A percentile compares a stretch with the other conserved stretches of the same genome.
Conservation (phyloP, 2,329 filamentous ascomycete species). For the Microcyclosporella mali region DNA sequence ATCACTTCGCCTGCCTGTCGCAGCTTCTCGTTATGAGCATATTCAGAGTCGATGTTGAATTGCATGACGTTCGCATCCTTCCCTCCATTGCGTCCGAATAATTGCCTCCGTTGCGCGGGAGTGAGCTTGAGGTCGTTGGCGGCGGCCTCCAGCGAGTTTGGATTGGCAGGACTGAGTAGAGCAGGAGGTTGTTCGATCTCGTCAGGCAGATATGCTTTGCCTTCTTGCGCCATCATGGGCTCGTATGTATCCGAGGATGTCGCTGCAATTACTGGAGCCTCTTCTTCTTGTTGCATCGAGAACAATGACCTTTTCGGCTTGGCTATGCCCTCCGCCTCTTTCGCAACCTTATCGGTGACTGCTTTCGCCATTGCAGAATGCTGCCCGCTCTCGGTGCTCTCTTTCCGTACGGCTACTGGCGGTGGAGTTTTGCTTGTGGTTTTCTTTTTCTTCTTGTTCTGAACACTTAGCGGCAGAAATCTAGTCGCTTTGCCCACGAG, state of each 20-base stretch:
- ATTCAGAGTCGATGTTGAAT: slow-evolving; percentile 86
- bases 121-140: slow-evolving; percentile 75
- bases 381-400: slow-evolving; percentile 3
- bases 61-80: slow-evolving; percentile 58
- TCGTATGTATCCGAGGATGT: slow-evolving; percentile 29
- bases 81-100: slow-evolving; percentile 63
- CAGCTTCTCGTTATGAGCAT: slow-evolving; percentile 73
- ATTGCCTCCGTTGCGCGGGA: slow-evolving; percentile 67
- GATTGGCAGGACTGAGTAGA: slow-evolving; percentile 10
- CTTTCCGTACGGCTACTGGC: slow-evolving; percentile 1
- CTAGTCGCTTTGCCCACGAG: slow-evolving; percentile 72
- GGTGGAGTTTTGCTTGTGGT: slow-evolving; percentile 27
- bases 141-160: slow-evolving; percentile 60
- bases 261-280: slow-evolving; percentile 1
- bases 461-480: slow-evolving; percentile 85
- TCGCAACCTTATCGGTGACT: slow-evolving; percentile 1
- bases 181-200: slow-evolving; percentile 6
- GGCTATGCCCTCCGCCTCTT: slow-evolving; percentile 23
- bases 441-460: slow-evolving; percentile 66
- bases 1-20: slow-evolving; percentile 62
- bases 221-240: slow-evolving; percentile 29
- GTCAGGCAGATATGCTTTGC: slow-evolving; percentile 2
- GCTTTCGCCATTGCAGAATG: slow-evolving; percentile 2
- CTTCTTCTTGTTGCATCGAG: slow-evolving; percentile 47
- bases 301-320: slow-evolving; percentile 66